A percentile compares a stretch with the other conserved stretches of the same genome.
Evolutionary conservation across 371 early-diverging fungal genomes (phyloP).

Genomic region (Mucor indicus): DNA sequence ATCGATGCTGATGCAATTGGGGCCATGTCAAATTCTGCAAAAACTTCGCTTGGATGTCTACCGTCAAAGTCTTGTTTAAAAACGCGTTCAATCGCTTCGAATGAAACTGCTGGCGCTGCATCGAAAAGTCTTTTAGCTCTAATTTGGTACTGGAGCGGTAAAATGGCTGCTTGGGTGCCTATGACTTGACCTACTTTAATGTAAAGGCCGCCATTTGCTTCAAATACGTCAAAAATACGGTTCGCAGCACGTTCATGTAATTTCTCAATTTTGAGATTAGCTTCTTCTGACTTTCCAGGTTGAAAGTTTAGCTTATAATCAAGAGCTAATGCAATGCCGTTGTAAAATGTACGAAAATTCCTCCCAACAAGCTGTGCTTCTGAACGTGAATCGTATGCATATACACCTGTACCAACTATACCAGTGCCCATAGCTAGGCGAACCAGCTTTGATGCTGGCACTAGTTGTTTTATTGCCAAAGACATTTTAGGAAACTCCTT

Average conservation of each 20-base stretch:
- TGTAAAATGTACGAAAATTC: conserved; percentile 57
- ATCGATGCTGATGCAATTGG: conserved; percentile 92
- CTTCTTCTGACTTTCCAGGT: conserved; percentile 44
- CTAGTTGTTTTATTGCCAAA: neutral
- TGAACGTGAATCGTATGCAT: conserved; percentile 47
- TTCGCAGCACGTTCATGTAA: conserved; percentile 70
- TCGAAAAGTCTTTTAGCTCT: conserved; percentile 79
- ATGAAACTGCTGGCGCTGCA: conserved; percentile 77
- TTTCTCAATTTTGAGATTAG: conserved; percentile 37
- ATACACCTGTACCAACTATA: conserved; percentile 32
- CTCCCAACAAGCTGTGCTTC: conserved; percentile 58
- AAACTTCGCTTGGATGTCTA: conserved; percentile 59
- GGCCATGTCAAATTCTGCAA: conserved; percentile 63
- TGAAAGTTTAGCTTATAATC: conserved; percentile 81
- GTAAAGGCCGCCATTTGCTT: conserved; percentile 83
- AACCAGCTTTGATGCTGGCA: neutral
- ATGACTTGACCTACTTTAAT: conserved; percentile 91
- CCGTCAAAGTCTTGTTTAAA: conserved; percentile 67
- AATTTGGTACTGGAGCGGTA: conserved; percentile 75
- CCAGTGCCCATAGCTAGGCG: conserved; percentile 11
- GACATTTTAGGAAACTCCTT: conserved; percentile 13
- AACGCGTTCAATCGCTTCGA: conserved; percentile 63
- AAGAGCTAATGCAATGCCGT: conserved; percentile 51
- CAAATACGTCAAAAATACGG: conserved; percentile 77
- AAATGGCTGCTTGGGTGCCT: conserved; percentile 73